Evolutionary conservation across 1,284 basidiomycete species (phyloP), one percentile per base, ranked within the genome.

Genomic region (Volvariella surrecta): DNA sequence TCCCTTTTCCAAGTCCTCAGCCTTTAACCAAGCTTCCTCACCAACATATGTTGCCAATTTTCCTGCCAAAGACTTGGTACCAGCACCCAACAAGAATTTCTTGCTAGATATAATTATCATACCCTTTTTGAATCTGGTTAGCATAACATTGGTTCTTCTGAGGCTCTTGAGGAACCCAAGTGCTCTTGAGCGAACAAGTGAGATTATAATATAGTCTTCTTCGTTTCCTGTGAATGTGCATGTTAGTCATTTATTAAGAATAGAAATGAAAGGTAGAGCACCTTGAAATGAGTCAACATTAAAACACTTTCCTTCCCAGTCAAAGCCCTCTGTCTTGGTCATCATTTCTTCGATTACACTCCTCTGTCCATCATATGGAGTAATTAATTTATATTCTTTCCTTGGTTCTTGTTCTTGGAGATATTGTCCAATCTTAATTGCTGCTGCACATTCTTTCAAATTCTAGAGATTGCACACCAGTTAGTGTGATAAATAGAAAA

Each of bases 201-300:
- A 79, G 40, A 82, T 71, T 42, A 82, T 66, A 38, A 80, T 75
- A 39, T 69, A 70, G 32, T 79, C 73, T 37, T 76, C 70, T 49
- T 81, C 78, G 64, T 80, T 79, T 30, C 78, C 78, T 79, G 43
- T 8, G 4, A 37, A 51, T 34, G n/a, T n/a, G n/a, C 11, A 35
- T 39, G 40, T 45, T 18, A 46, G 40, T 42, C 6, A 49, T 11
- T 37, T 9, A 21, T 32, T 42, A 38, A 47, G 20, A 40, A 42
- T 31, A 42, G 42, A 35, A 46, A 42, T 44, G 40, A 20, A 45
- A 28, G 24, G 6, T 28, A 40, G 51, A 32, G 46, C 7, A 64
- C 78, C 77, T 70, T 81, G 79, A 42, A 78, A 82, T n/a, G 76
- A 75, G 53, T 79, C 78, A 37, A 82, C 74, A 69, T 68, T 67